These are phyloP conservation scores for Suillus fuscotomentosus DNA, from an alignment of 768 basidiomycete genomes.

Conservation along the genomic window DNA sequence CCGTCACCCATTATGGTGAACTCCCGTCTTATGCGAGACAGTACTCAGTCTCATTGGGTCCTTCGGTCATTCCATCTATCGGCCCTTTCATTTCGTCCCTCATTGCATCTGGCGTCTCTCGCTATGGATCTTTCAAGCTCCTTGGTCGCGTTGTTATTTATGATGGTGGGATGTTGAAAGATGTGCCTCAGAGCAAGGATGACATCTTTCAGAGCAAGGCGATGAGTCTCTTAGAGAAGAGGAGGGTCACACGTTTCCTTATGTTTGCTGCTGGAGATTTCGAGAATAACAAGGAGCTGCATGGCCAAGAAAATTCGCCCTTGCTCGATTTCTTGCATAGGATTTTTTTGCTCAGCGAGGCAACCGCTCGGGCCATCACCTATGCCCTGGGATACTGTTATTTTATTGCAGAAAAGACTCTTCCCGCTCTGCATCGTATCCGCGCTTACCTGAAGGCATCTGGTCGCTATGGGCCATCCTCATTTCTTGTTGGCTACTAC, in stretches of 20 bases:
- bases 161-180: conserved; percentile 45
- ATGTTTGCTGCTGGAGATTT: conserved; percentile 78
- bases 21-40: conserved; percentile 61
- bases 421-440: conserved; percentile 66
- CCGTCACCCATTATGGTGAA: conserved; percentile 40
- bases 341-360: conserved; percentile 59
- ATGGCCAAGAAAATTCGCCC: conserved; percentile 51
- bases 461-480: conserved; percentile 83
- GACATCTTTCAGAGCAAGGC: conserved; percentile 86
- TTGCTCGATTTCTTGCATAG: conserved; percentile 66
- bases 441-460: conserved; percentile 72
- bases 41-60: conserved; percentile 85
- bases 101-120: conserved; percentile 78
- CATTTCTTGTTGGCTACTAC: conserved; percentile 94
- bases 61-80: conserved; percentile 74
- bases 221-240: conserved; percentile 79
- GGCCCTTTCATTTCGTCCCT: conserved; percentile 81
- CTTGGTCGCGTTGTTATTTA: conserved; percentile 70
- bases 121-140: conserved; percentile 89
- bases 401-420: conserved; percentile 58
- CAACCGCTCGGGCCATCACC: conserved; percentile 58
- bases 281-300: conserved; percentile 57
- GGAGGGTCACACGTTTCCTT: conserved; percentile 89
- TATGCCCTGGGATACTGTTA: conserved; percentile 78
- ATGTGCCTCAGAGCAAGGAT: conserved; percentile 89